phyloP scores from a whole-genome alignment of 768 basidiomycete species.

The Termitomyces eurrhizus region DNA sequence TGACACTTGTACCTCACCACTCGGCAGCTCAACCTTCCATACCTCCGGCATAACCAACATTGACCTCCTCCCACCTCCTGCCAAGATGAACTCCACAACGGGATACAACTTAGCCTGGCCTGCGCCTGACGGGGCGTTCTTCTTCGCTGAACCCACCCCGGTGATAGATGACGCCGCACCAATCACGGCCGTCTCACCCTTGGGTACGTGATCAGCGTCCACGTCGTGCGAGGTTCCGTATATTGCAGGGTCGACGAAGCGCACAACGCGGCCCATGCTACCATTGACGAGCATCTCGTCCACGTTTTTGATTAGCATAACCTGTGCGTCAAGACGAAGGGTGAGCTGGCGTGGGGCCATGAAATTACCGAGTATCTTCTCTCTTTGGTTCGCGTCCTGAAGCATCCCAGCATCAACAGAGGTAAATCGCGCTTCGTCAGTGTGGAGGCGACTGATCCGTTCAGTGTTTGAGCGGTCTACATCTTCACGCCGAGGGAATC shows the following conservation, averaged over 20 bases:
- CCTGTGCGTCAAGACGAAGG: constrained; percentile 80
- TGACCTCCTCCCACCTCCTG: constrained; percentile 50
- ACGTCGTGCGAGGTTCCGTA: constrained; percentile 40
- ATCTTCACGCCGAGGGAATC: constrained; percentile 89
- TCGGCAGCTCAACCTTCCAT: constrained; percentile 89
- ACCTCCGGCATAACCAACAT: constrained; percentile 63
- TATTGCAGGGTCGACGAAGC: constrained; percentile 57
- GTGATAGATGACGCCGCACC: constrained; percentile 25
- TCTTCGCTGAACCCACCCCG: constrained; percentile 20
- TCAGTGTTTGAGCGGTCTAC: constrained; percentile 80
- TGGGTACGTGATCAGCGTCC: constrained; percentile 22
- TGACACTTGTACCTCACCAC: constrained; percentile 76
- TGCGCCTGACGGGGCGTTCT: constrained; percentile 19
- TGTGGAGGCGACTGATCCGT: constrained; percentile 60
- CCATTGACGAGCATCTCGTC: constrained; percentile 93
- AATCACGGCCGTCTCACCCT: constrained; percentile 24
- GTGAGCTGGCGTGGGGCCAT: constrained; percentile 77
- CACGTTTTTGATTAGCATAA: constrained; percentile 94
- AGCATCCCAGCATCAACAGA: constrained; percentile 66
- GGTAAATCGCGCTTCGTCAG: constrained; percentile 47
- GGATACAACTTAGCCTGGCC: constrained; percentile 41
- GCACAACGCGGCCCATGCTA: constrained; percentile 80
- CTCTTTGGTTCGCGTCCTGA: constrained; percentile 48
- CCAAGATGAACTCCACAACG: constrained; percentile 72
- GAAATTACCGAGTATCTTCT: constrained; percentile 83